Conservation (phyloP, 225 moss, liverwort and hornwort species). For the Neckera pumila region DNA sequence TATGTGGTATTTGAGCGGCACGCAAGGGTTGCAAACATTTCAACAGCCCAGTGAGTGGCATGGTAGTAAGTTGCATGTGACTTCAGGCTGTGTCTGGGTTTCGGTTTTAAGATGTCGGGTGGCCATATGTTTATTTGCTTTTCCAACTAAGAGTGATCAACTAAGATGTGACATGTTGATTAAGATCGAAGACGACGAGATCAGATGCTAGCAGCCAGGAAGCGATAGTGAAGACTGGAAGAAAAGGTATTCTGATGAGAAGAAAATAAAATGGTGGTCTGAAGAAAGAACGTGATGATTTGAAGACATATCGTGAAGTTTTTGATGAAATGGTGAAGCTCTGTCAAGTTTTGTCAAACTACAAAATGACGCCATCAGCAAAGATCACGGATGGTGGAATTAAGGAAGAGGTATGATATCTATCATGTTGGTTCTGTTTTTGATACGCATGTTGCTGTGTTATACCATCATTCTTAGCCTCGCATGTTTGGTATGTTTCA, state of each 20-base stretch:
- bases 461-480: too few relatives aligned
- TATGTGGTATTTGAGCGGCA: not conserved
- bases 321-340: too few relatives aligned
- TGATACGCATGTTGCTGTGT: too few relatives aligned
- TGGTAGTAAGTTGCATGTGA: not conserved
- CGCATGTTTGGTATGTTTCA: not conserved
- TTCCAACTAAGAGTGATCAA: not conserved
- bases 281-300: not conserved
- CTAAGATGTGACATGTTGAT: not conserved
- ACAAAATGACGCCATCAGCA: not conserved
- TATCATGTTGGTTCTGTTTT: not conserved
- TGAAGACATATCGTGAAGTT: not conserved
- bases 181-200: not conserved
- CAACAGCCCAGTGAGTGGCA: not conserved
- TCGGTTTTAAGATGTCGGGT: not conserved
- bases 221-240: not conserved
- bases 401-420: not conserved
- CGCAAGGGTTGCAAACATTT: not conserved
- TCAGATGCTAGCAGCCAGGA: not conserved
- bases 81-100: not conserved
- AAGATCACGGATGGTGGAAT: not conserved
- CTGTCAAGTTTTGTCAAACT: not conserved
- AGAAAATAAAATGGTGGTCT: too few relatives aligned
- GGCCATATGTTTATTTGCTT: not conserved
- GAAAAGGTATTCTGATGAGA: not conserved